These are phyloP conservation scores for Kodamaea kaohsiungensis DNA, from an alignment of 805 yeast species.

Conservation along the genomic window DNA sequence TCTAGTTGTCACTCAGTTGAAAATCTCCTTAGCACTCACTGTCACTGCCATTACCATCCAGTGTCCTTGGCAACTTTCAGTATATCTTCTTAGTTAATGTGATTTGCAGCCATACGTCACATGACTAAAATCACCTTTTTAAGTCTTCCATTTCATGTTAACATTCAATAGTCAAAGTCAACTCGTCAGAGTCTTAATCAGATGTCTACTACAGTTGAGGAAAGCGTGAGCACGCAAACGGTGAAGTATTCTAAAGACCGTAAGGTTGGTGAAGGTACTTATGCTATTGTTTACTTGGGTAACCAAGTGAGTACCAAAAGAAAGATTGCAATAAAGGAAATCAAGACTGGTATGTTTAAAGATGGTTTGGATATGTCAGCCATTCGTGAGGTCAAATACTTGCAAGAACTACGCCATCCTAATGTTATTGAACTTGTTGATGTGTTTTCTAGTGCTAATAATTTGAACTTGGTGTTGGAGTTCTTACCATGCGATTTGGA, in stretches of 20 bases:
- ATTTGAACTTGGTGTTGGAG: conserved; percentile 86
- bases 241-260: conserved; percentile 53
- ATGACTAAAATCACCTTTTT: background rate
- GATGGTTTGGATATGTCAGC: conserved; percentile 99
- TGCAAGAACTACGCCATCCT: conserved; percentile 72
- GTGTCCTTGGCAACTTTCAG: too few species aligned
- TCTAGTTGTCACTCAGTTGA: too few species aligned
- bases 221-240: background rate
- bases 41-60: too few species aligned
- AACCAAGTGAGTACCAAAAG: conserved; percentile 55
- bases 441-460: conserved; percentile 68
- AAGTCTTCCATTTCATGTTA: background rate
- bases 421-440: conserved; percentile 88
- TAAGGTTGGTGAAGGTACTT: conserved; percentile 98
- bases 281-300: conserved; percentile 94
- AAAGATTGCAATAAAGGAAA: conserved; percentile 88
- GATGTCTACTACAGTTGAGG: conserved; percentile 3
- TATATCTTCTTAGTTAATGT: too few species aligned
- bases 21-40: too few species aligned
- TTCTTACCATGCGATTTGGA: conserved; percentile 92
- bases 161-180: background rate
- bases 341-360: conserved; percentile 89
- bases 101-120: background rate
- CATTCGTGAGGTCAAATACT: conserved; percentile 84
- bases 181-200: background rate